Evolutionary conservation across 805 yeast species (phyloP), one percentile per base, ranked within the genome.

Genomic region (Lipomyces kockii): DNA sequence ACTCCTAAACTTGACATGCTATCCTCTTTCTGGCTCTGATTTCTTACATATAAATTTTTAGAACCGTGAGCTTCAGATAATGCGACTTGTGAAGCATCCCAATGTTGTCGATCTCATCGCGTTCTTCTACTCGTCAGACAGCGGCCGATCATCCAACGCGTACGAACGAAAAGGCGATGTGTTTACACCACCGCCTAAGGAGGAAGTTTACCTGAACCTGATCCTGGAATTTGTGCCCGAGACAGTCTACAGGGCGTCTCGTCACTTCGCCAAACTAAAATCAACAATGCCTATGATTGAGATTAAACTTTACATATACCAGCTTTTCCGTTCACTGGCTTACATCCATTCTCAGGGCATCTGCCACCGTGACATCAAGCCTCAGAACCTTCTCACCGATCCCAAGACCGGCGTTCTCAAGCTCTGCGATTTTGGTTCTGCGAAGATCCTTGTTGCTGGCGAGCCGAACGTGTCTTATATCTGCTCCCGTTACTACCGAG

Each of bases 391-490:
- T 72, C 83, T 92, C 71, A 90, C 94, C 69, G 93, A 95, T 79
- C 97, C 98, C 37, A 83, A 85, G 53, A 84, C 89, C 7, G 96
- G 97, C 14, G 86, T 90, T 63, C 84, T 96, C 71, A 95, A 94
- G 80, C 84, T 95, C 59, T 95, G 99, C 80, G 99, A 95, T 81
- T 94, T 95, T 78, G 99, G 99, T 7, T 87, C 93, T 4, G 99
- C 99, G 22, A 95, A 95, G 79, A 89, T 90, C 62, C 84, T 95
- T 65, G 90, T 90, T 58, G 95, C 97, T 7, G 83, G 85, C 3
- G 98, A 95, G 78, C 97, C 97, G 56, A 95, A 94, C 77, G 98
- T 95, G 32, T 89, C 97, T 7, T 95, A 95, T 79, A 95, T 95
- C 62, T 95, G 99, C 80, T 92, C 98, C 22, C 85, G 99, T 74